Base-by-base conservation (phyloP, 2,329 filamentous ascomycete genomes). In the Fusarium circinatum region DNA sequence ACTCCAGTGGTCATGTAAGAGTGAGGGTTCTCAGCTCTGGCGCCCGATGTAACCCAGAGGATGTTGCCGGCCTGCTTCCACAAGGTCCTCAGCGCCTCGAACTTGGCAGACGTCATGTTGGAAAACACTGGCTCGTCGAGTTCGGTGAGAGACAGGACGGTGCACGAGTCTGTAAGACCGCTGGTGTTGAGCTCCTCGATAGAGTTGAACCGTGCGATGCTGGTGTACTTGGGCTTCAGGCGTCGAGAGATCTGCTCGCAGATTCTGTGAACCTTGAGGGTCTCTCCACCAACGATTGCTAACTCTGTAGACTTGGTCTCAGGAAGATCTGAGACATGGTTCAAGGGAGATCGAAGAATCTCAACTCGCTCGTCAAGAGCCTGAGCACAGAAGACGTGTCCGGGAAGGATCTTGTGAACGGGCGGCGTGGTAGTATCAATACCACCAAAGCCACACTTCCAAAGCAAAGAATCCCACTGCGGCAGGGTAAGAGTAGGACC, bases 291-390 rank as follows among this genome's bases (percentile, higher is more conserved):
- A 4, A 59, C n/a, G 10, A 59, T 36, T 0, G 17, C 56, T 0
- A 59, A 42, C 12, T 52, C n/a, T 0, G 48, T 36, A 8, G 48
- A 18, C 30, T 34, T 52, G 22, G 48, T 52, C 30, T 52, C 48
- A 2, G 48, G 48, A 8, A 52, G 48, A 0, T n/a, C 4, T 0
- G 48, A 15, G 0, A 52, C 30, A 1, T 49, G 20, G 8, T 0
- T 48, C 20, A 59, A 1, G 0, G 62, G 54, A 2, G 28, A 38
- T 18, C 62, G 28, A 3, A 63, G n/a, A 7, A 48, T 24, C 18
- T 48, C 54, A 12, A 64, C 30, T 0, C 55, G 54, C 4, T 64
- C 54, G 5, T 64, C 62, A 6, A 64, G 34, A 34, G 62, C 62
- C 13, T 64, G 62, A 6, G 62, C 44, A 24, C 34, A 41, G 8